Base-by-base conservation (phyloP, 805 yeast species). In the Barnettozyma sp. region DNA sequence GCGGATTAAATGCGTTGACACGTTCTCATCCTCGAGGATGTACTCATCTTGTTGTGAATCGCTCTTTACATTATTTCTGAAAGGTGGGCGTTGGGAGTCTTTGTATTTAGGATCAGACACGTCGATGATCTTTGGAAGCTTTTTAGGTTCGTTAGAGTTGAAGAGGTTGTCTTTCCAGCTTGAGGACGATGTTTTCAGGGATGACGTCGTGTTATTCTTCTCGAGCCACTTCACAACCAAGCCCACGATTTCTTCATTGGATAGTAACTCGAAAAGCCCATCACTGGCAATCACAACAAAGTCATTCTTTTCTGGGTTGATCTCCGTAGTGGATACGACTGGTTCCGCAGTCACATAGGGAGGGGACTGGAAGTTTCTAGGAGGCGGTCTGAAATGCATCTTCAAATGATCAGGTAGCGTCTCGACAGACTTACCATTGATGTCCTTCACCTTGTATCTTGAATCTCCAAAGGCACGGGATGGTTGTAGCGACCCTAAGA, bases 341-440 rank as follows among this genome's bases (percentile, higher is more conserved):
- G 98, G 98, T 56, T 82, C 88, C 1, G 98, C 97, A 1, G 98
- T 92, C 24, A 92, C 97, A 57, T 92, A 92, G 0, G 98, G 98
- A 4, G 98, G 98, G 2, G 96, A 81, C 41, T 77, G 66, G 41
- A 85, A 69, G 46, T 76, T 73, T 35, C 74, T 73, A 22, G 94
- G 94, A 28, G 66, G 65, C 17, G 83, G 73, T 54, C 90, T 72
- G 23, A 95, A 94, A 55, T 90, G 88, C 46, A 87, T 79, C 49
- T 78, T 78, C 42, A 79, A 70, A 48, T 84, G 79, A 32, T 80
- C 80, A 51, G 94, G 97, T 38, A 85, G 71, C 16, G 78, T 76
- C 9, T 56, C 59, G 11, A 63, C 48, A 0, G 62, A 42, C 35
- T 60, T 42, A 49, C 79, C 55, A 35, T 58, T 60, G n/a, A 65